Percentiles rank a stretch among this genome's conserved stretches.
phyloP scores from a whole-genome alignment of 169 alveolate genomes.

The Cryptosporidium sp. region DNA sequence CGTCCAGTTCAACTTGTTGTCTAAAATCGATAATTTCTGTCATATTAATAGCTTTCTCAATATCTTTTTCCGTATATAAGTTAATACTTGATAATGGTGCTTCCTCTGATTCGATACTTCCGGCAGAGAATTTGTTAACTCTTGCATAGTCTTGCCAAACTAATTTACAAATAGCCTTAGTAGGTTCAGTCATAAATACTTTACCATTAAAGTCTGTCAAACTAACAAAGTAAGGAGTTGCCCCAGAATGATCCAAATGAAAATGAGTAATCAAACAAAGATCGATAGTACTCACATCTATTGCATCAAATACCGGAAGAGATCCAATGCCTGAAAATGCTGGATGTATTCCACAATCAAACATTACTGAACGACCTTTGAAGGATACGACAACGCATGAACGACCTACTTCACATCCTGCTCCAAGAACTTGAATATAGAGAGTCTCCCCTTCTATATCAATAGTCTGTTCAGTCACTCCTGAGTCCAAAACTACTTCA shows the following conservation, averaged over 20 bases:
- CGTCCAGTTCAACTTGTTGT: constrained; percentile 91
- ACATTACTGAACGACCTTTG: constrained; percentile 93
- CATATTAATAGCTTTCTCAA: constrained; percentile 89
- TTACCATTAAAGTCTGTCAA: constrained; percentile 93
- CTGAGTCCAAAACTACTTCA: constrained; percentile 60
- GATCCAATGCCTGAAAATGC: constrained; percentile 97
- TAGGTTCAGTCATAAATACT: constrained; percentile 96
- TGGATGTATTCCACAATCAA: constrained; percentile 99
- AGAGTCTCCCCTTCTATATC: constrained; percentile 63
- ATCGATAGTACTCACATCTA: constrained; percentile 94
- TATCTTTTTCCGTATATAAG: constrained; percentile 92
- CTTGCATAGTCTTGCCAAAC: constrained; percentile 94
- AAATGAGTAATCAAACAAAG: constrained; percentile 96
- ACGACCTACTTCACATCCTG: constrained; percentile 94
- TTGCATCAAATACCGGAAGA: constrained; percentile 96
- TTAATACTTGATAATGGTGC: constrained; percentile 78
- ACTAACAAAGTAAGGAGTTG: constrained; percentile 94
- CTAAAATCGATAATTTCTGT: constrained; percentile 93
- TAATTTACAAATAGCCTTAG: constrained; percentile 94
- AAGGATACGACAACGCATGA: constrained; percentile 95
- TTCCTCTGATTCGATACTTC: constrained; percentile 51
- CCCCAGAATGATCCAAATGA: constrained; percentile 99
- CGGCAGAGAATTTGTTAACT: constrained; percentile 80
- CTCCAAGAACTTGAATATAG: constrained; percentile 85
- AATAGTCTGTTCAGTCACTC: constrained; percentile 32